phyloP scores from a whole-genome alignment of 106 monocot genomes.

The Cymbidium sinense region DNA sequence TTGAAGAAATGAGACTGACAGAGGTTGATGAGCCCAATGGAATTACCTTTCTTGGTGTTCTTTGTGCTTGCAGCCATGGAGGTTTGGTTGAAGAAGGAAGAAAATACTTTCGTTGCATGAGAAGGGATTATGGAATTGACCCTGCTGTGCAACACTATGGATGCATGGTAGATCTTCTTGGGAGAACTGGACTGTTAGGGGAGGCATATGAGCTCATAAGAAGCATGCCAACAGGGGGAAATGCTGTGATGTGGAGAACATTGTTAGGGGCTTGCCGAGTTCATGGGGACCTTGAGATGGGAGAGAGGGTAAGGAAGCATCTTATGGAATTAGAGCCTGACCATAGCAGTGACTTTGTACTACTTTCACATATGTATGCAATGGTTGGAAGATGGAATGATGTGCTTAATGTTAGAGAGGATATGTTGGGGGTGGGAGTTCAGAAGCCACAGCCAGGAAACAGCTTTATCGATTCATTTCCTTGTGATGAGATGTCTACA shows the following conservation, averaged over 20 bases:
- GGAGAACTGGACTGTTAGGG: conserved; percentile 36
- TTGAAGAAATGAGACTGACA: conserved; percentile 24
- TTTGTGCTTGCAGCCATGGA: conserved; percentile 49
- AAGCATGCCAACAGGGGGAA: conserved; percentile 43
- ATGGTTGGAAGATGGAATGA: conserved; percentile 32
- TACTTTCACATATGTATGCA: conserved; percentile 44
- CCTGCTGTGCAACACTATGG: conserved; percentile 47
- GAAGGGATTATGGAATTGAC: conserved; percentile 21
- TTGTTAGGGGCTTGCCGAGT: conserved; percentile 50
- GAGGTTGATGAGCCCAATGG: conserved; percentile 32
- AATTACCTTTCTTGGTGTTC: conserved; percentile 54
- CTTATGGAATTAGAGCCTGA: conserved; percentile 40
- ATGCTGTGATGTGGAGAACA: conserved; percentile 57
- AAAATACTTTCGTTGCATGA: conserved; percentile 33
- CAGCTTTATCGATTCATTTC: conserved; percentile 9
- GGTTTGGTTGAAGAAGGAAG: conserved; percentile 47
- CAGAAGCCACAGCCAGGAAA: conserved; percentile 26
- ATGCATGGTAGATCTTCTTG: conserved; percentile 57
- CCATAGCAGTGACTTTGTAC: conserved; percentile 53
- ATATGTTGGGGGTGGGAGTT: conserved; percentile 35
- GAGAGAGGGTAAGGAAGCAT: conserved; percentile 25
- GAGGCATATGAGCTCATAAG: conserved; percentile 44
- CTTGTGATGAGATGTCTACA: not conserved
- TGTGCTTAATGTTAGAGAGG: conserved; percentile 28
- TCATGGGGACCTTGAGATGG: conserved; percentile 38